Base-by-base conservation (phyloP, 169 alveolate species). In the Eimeria falciformis region DNA sequence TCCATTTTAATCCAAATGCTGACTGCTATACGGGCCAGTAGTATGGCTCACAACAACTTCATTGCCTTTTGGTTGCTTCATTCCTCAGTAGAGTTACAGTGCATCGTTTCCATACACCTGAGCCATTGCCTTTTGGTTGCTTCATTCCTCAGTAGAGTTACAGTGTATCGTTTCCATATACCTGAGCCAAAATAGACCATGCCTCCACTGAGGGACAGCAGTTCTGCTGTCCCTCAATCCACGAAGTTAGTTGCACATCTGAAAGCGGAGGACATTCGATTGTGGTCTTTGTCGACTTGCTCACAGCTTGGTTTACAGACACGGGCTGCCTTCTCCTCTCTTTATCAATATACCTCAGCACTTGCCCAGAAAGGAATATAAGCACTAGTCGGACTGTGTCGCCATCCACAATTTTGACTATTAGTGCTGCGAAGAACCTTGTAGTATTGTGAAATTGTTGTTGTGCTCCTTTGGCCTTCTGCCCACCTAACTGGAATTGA, bases 81-180 rank as follows among this genome's bases (percentile, higher is more conserved):
- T n/a, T n/a, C 56, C 83, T 9, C 3, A 7, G 7, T 5, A 29
- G 18, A 71, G 6, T 71, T 71, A 53, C 3, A 56, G 83, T 5
- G 83, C 56, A 18, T 71, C 83, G n/a, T 37, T 71, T 21, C 83
- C 83, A 27, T 71, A 71, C 17, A 71, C 27, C 23, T 71, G 83
- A n/a, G n/a, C n/a, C 33, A 0, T 6, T 14, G 7, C 37, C 73
- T 12, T 1, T 62, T 53, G 14, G 12, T 43, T 27, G 40, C 0
- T 14, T 37, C 83, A 4, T n/a, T n/a, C 56, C 83, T 9, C 3
- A 7, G 7, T 5, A 29, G 18, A 71, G 6, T 71, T 71, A 53
- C 3, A 56, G 83, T 5, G 83, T 25, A 18, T 71, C 83, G n/a
- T 37, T 71, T 21, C 83, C 83, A 27, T 71, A 71, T 4, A 71